Evolutionary conservation across 305 asterid genomes (phyloP).

Genomic region (Fraxinus dipetala): DNA sequence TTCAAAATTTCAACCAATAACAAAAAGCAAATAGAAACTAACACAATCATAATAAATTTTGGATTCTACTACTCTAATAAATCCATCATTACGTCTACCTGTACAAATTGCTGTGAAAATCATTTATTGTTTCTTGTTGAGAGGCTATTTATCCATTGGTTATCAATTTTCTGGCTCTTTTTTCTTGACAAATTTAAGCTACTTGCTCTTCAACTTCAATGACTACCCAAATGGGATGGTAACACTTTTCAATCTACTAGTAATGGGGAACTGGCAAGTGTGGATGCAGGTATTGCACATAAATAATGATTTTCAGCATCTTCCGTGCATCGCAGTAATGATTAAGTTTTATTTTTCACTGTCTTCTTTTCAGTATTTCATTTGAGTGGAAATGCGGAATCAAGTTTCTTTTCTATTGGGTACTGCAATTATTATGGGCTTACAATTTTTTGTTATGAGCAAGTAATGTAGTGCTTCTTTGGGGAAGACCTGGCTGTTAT

Average conservation of each 20-base stretch:
- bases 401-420: neutral
- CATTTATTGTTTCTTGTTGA: neutral
- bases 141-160: neutral
- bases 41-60: neutral
- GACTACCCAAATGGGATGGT: constrained; percentile 99
- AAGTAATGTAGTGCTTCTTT: neutral
- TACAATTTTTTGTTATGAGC: neutral
- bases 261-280: constrained; percentile 94
- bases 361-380: neutral
- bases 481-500: neutral
- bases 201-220: constrained; percentile 94
- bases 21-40: neutral
- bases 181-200: constrained; percentile 71
- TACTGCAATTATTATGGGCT: neutral
- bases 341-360: neutral
- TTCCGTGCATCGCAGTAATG: neutral
- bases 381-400: neutral
- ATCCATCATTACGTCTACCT: neutral
- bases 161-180: constrained; percentile 11
- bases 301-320: neutral
- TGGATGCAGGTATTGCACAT: constrained; percentile 86
- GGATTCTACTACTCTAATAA: neutral
- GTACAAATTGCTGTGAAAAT: neutral
- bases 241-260: constrained; percentile 93
- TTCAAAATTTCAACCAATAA: neutral